Evolutionary conservation across 2,329 filamentous ascomycete species (phyloP), one percentile per base, ranked within the genome.

Genomic region (Pseudogymnoascus sp.): DNA sequence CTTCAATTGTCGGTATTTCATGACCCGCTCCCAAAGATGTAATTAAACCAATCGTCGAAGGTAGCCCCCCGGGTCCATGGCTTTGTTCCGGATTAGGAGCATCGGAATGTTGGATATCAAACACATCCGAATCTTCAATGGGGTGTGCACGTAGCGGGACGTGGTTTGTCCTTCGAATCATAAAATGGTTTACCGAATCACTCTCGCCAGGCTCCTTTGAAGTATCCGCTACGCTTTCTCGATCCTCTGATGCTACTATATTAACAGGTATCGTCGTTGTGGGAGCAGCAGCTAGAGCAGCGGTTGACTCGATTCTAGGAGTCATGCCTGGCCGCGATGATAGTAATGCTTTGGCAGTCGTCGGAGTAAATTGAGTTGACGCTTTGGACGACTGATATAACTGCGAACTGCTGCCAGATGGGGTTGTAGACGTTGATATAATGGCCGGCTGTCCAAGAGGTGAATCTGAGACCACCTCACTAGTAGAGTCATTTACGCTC

Each of bases 191-290:
- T 12, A 35, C 28, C 28, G 11, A 21, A 25, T 35, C 50, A 21
- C 16, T 35, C 50, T 56, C 50, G 5, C n/a, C 28, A 5, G n/a
- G 50, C n/a, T 56, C 50, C 16, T 21, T 56, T 12, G 50, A 14
- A 7, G 28, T 21, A 56, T 21, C 50, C 3, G 28, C 50, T 21
- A 5, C 16, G 10, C 73, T 71, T 61, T 85, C 81, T 64, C 73
- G 76, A 64, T 82, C 79, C 63, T 78, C 78, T 65, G 79, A 78
- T 14, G 76, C 78, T 65, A 73, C 79, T 7, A 81, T 77, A 60
- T 80, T 80, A 11, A 81, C 74, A 3, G 83, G 79, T 1, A 80
- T 79, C 42, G 80, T 79, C 42, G 80, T 70, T 21, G 75, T 75
- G 31, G 83, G 79, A 65, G 69, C 65, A 23, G 69, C 66, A 23